Conservation (phyloP, 441 rosid species). For the Eutrema salsugineum region DNA sequence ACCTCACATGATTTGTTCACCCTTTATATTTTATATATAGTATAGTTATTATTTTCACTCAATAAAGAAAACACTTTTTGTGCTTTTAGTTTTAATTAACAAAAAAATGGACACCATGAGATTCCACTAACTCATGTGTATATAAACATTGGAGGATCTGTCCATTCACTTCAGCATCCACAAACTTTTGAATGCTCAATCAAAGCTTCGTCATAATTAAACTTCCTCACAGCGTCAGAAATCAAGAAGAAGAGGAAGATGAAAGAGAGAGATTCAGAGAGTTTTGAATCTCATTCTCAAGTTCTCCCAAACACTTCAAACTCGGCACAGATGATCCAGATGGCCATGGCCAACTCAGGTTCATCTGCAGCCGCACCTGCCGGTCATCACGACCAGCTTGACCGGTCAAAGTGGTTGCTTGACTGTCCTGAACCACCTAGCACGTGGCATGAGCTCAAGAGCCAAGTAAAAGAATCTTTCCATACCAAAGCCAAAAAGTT, state of each 20-base stretch:
- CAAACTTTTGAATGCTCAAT: constrained; percentile 30
- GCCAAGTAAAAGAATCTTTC: constrained; percentile 37
- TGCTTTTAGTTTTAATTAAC: constrained; percentile 23
- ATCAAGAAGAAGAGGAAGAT: background rate
- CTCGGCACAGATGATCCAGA: constrained; percentile 47
- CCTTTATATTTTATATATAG: background rate
- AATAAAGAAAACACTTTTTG: background rate
- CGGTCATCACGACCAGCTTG: constrained; percentile 22
- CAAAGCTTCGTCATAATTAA: constrained; percentile 7
- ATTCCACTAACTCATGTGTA: constrained; percentile 34
- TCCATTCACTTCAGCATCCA: constrained; percentile 31
- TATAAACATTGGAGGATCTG: constrained; percentile 17
- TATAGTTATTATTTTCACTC: background rate
- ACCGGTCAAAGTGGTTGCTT: constrained; percentile 61
- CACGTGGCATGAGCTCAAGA: constrained; percentile 46
- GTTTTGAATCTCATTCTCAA: constrained; percentile 28
- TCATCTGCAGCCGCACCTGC: constrained; percentile 18
- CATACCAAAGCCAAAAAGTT: constrained; percentile 32
- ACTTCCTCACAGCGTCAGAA: background rate
- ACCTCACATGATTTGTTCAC: background rate
- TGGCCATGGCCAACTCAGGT: constrained; percentile 33
- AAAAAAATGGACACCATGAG: constrained; percentile 24
- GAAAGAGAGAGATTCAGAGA: constrained; percentile 32
- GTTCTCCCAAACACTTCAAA: constrained; percentile 94
- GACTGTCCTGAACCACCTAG: constrained; percentile 74